These are phyloP conservation scores for Calonectria multiphialidica DNA, from an alignment of 2,329 filamentous ascomycete genomes.

Conservation along the genomic window DNA sequence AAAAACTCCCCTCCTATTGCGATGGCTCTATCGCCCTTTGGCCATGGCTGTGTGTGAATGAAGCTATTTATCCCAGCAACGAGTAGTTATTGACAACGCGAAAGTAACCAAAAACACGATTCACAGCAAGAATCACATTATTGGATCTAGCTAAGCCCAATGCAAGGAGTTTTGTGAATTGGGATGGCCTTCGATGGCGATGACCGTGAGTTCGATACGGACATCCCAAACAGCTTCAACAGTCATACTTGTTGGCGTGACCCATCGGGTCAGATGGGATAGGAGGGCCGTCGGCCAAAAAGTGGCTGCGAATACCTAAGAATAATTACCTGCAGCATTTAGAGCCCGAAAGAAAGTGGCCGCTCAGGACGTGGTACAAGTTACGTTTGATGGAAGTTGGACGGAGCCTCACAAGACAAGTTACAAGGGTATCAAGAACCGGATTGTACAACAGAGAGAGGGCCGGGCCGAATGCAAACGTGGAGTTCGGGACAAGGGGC, in stretches of 20 bases:
- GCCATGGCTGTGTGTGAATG: neutral
- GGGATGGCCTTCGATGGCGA: neutral
- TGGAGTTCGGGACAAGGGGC: neutral
- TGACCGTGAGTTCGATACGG: neutral
- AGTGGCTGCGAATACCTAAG: neutral
- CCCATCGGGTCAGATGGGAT: neutral
- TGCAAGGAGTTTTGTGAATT: neutral
- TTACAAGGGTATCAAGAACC: slow-evolving; percentile 4
- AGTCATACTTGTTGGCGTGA: neutral
- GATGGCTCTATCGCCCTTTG: neutral
- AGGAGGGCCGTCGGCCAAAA: neutral
- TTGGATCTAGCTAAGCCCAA: no score
- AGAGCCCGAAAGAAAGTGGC: no score
- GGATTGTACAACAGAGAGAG: slow-evolving; percentile 8
- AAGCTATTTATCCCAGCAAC: neutral
- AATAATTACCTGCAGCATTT: neutral
- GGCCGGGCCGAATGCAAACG: slow-evolving; percentile 19
- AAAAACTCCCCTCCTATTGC: neutral
- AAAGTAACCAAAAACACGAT: neutral
- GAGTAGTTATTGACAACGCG: neutral
- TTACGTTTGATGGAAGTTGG: neutral
- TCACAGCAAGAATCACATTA: neutral
- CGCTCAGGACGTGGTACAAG: neutral
- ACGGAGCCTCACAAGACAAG: neutral
- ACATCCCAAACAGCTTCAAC: neutral